These are phyloP conservation scores for Agaricus sinodeliciosus DNA, from an alignment of 768 basidiomycete genomes.

Conservation along the genomic window DNA sequence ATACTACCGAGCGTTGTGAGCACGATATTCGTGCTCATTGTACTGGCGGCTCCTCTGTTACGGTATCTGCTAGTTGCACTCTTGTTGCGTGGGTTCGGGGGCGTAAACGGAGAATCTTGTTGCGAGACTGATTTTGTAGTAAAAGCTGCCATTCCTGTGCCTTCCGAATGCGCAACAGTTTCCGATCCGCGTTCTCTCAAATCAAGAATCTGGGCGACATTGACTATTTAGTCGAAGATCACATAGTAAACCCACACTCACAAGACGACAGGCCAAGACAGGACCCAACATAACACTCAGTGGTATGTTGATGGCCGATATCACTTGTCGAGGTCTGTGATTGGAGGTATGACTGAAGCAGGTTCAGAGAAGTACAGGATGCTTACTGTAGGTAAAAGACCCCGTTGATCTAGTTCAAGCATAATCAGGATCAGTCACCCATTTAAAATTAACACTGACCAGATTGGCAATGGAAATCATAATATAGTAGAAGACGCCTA, in stretches of 20 bases:
- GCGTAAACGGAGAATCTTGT: slow-evolving; percentile 48
- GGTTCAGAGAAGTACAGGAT: background rate
- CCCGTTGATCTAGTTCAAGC: slow-evolving; percentile 52
- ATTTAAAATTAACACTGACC: slow-evolving; percentile 21
- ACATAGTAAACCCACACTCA: slow-evolving; percentile 21
- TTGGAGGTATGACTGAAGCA: slow-evolving; percentile 11
- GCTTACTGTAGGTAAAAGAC: slow-evolving; percentile 81
- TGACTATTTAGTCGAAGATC: slow-evolving; percentile 1
- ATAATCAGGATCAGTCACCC: background rate
- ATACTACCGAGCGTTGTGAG: slow-evolving; percentile 60
- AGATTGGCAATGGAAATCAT: slow-evolving; percentile 84
- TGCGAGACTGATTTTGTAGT: slow-evolving; percentile 57
- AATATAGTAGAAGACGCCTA: slow-evolving; percentile 80
- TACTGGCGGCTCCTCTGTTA: slow-evolving; percentile 40
- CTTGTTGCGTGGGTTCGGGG: slow-evolving; percentile 41
- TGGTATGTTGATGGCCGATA: slow-evolving; percentile 80
- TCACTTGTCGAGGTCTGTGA: slow-evolving; percentile 68
- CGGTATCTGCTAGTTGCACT: slow-evolving; percentile 28
- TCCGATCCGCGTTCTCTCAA: slow-evolving; percentile 78
- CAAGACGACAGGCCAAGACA: slow-evolving; percentile 72
- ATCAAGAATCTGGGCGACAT: slow-evolving; percentile 56
- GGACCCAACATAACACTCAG: slow-evolving; percentile 81
- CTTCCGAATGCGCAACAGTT: slow-evolving; percentile 68
- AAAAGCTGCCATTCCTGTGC: slow-evolving; percentile 61
- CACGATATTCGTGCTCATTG: slow-evolving; percentile 56